Evolutionary conservation across 2,329 filamentous ascomycete genomes (phyloP).

Genomic region (Fusarium sp.): DNA sequence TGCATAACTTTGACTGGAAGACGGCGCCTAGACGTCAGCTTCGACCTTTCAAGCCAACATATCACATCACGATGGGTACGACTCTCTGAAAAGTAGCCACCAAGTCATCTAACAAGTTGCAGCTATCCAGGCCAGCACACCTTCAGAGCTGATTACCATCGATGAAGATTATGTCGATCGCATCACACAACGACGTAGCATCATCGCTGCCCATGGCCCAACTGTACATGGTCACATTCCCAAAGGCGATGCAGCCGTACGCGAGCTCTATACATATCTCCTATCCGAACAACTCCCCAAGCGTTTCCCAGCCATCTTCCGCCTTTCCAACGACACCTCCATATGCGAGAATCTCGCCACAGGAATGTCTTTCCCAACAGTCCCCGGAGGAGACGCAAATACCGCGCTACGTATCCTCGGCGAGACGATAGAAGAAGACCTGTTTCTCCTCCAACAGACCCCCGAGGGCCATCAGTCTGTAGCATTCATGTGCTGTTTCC

Average conservation of each 20-base stretch:
- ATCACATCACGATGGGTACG: conserved; percentile 36
- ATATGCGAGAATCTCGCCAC: conserved; percentile 57
- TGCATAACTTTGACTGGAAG: conserved; percentile 32
- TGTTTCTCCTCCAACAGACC: conserved; percentile 61
- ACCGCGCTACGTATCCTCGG: conserved; percentile 23
- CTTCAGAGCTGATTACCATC: conserved; percentile 64
- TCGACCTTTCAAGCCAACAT: conserved; percentile 28
- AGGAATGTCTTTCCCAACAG: conserved; percentile 40
- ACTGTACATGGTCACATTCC: conserved; percentile 58
- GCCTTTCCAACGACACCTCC: conserved; percentile 47
- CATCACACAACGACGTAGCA: conserved; percentile 53
- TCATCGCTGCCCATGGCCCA: conserved; percentile 47
- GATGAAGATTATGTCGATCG: conserved; percentile 62
- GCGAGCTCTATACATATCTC: conserved; percentile 62
- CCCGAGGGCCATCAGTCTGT: conserved; percentile 55
- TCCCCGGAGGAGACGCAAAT: background rate
- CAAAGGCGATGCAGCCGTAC: conserved; percentile 55
- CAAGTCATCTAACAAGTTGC: background rate
- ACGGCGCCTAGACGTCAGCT: conserved; percentile 10
- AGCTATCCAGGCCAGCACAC: conserved; percentile 57
- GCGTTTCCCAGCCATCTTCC: conserved; percentile 62
- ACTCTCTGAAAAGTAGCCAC: accelerated
- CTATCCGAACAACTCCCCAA: conserved; percentile 59
- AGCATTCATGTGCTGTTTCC: conserved; percentile 56
- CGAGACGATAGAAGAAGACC: conserved; percentile 32